phyloP scores from a whole-genome alignment of 2,329 filamentous ascomycete genomes.

The Chrysoporthe cubensis region DNA sequence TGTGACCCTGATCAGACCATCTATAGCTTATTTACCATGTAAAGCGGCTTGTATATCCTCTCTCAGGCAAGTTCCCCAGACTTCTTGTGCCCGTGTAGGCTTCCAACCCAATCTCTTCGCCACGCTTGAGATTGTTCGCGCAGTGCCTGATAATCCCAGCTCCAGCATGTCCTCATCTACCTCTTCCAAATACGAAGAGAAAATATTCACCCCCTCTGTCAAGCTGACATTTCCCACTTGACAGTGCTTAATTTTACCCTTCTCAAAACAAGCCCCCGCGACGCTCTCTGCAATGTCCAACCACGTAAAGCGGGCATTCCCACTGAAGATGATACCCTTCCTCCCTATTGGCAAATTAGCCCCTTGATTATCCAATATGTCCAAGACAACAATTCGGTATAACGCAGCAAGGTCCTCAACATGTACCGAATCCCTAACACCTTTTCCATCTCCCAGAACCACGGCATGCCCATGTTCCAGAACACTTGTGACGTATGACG shows the following conservation, averaged over 20 bases:
- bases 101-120: constrained; percentile 9
- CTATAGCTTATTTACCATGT: neutral
- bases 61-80: neutral
- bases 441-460: constrained; percentile 14
- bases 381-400: constrained; percentile 1
- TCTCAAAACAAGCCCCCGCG: neutral
- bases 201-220: neutral
- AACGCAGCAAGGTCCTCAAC: constrained; percentile 20
- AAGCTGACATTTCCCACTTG: neutral
- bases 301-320: constrained; percentile 1
- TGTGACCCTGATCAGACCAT: neutral
- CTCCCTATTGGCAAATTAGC: constrained; percentile 31
- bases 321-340: constrained; percentile 55
- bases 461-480: neutral
- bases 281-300: constrained; percentile 4
- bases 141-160: constrained; percentile 7
- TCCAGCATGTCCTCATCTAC: constrained; percentile 10
- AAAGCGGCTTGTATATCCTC: constrained; percentile 3
- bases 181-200: constrained; percentile 5
- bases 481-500: constrained; percentile 26
- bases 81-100: neutral
- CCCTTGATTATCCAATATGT: constrained; percentile 6
- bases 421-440: constrained; percentile 9
- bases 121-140: constrained; percentile 5
- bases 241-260: neutral